Conservation (phyloP, 345 rosid genomes). For the Noccaea caerulescens region DNA sequence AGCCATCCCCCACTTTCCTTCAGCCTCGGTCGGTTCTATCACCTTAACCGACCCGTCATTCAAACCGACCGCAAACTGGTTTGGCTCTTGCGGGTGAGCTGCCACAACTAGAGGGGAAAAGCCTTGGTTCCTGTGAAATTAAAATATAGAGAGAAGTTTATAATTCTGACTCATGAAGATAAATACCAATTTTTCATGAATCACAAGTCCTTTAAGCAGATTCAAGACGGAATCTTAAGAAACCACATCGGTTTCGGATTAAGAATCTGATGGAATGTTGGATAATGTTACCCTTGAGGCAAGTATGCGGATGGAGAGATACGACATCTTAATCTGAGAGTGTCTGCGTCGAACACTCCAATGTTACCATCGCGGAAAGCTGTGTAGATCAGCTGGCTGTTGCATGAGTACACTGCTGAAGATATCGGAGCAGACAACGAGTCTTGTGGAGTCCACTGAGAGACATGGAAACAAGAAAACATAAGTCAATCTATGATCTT, state of each 20-base stretch:
- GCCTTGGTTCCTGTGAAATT: conserved; percentile 58
- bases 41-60: conserved; percentile 72
- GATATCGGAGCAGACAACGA: conserved; percentile 69
- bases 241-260: neutral
- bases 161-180: neutral
- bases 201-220: neutral
- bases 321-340: conserved; percentile 70
- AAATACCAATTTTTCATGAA: neutral
- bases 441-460: conserved; percentile 90
- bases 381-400: conserved; percentile 76
- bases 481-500: neutral
- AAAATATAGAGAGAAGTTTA: neutral
- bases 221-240: conserved; percentile 4
- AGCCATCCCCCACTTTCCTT: conserved; percentile 72
- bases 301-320: conserved; percentile 69
- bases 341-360: conserved; percentile 79
- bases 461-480: conserved; percentile 34
- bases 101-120: conserved; percentile 74
- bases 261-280: conserved; percentile 10
- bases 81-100: conserved; percentile 71
- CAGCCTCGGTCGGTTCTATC: conserved; percentile 71
- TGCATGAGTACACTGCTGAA: conserved; percentile 73
- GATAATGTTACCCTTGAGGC: conserved; percentile 55
- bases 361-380: conserved; percentile 71
- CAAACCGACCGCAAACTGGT: conserved; percentile 79